Conservation (phyloP, 1,284 basidiomycete species). For the Polyporus tsugae region DNA sequence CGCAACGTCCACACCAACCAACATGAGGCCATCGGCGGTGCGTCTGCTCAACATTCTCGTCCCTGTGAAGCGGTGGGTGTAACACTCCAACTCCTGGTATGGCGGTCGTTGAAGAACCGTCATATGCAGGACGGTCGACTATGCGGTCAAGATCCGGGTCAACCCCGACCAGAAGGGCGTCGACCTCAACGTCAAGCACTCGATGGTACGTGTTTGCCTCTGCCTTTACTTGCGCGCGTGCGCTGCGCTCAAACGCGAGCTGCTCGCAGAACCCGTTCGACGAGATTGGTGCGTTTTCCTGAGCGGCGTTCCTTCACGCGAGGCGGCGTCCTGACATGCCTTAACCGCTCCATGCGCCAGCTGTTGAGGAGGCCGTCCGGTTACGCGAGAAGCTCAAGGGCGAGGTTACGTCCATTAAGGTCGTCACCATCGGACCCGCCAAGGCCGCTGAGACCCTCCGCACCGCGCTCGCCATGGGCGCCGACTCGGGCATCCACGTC, state of each 20-base stretch:
- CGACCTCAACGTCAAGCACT: conserved; percentile 96
- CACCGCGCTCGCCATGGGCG: conserved; percentile 98
- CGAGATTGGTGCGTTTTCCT: conserved; percentile 81
- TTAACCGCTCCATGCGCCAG: conserved; percentile 50
- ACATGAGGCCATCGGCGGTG: conserved; percentile 78
- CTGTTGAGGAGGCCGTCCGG: conserved; percentile 97
- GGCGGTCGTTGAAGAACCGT: conserved; percentile 10
- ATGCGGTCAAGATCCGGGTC: conserved; percentile 94
- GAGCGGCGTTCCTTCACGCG: neutral
- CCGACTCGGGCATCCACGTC: conserved; percentile 93
- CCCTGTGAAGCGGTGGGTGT: conserved; percentile 84
- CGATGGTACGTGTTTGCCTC: conserved; percentile 74
- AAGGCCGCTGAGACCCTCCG: conserved; percentile 93
- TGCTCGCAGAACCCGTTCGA: conserved; percentile 89
- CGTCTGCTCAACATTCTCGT: conserved; percentile 89
- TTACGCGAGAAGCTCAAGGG: conserved; percentile 86
- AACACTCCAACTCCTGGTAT: neutral
- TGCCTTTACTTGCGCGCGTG: neutral
- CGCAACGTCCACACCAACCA: conserved; percentile 16
- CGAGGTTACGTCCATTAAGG: conserved; percentile 85
- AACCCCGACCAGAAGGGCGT: conserved; percentile 92
- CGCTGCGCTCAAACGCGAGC: neutral
- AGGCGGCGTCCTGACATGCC: conserved; percentile 14
- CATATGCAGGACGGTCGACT: conserved; percentile 72
- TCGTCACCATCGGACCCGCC: conserved; percentile 91